A percentile compares a stretch with the other conserved stretches of the same genome.
Conservation (phyloP, 495 filamentous ascomycete genomes). For the Aspergillus conjunctus region DNA sequence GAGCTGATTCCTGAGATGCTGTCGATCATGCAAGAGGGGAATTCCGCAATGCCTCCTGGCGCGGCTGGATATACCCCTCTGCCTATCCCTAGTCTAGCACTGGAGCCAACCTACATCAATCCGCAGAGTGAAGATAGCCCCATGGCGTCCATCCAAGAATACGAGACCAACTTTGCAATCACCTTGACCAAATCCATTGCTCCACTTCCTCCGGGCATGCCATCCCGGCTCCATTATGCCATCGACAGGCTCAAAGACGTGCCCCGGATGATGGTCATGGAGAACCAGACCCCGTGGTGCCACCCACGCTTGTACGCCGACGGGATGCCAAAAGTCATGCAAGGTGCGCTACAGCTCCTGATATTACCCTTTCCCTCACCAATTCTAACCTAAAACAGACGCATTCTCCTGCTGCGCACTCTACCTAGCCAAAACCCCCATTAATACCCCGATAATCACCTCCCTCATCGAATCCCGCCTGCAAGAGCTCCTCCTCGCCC, state of each 20-base stretch:
- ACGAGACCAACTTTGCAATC: conserved; percentile 9
- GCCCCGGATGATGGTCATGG: conserved; percentile 49
- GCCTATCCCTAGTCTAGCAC: not conserved
- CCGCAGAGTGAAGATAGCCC: not conserved
- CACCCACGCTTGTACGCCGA: conserved; percentile 49
- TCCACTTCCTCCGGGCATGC: conserved; percentile 28
- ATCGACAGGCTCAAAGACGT: conserved; percentile 44
- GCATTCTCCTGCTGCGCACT: conserved; percentile 52
- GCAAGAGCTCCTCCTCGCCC: conserved; percentile 37
- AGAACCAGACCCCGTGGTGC: conserved; percentile 52
- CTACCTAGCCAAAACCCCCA: conserved; percentile 48
- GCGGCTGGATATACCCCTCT: not conserved
- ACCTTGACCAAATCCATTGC: conserved; percentile 13
- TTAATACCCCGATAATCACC: conserved; percentile 46
- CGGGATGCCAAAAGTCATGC: conserved; percentile 49
- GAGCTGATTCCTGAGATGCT: conserved; percentile 16
- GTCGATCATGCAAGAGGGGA: conserved; percentile 2
- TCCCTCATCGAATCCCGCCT: conserved; percentile 43
- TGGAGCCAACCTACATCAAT: not conserved
- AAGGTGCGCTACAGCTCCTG: conserved; percentile 38
- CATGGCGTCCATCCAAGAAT: not conserved
- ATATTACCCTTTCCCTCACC: not conserved
- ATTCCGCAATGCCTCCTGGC: not conserved
- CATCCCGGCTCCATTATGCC: conserved; percentile 45
- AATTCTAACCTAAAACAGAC: conserved; percentile 36